Percentiles rank a stretch among this genome's conserved stretches.
Conservation (phyloP, 192 early-diverging fungal species). For the Endogone sp. region DNA sequence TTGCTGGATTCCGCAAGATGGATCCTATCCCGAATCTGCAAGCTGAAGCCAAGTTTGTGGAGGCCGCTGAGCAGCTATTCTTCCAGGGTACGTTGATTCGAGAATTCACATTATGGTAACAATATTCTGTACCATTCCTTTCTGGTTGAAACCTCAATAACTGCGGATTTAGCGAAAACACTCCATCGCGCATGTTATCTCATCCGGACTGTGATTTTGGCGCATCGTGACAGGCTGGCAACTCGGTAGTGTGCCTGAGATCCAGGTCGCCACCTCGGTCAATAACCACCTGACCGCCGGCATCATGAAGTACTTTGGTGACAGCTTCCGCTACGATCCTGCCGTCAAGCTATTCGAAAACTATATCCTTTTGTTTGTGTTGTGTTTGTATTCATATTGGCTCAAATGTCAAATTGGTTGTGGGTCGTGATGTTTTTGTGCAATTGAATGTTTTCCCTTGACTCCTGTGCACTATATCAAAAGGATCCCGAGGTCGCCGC, state of each 20-base stretch:
- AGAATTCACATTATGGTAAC: not conserved
- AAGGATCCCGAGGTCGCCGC: slow-evolving; percentile 90
- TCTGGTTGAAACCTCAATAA: too few species aligned
- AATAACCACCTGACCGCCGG: slow-evolving; percentile 89
- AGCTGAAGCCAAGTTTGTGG: slow-evolving; percentile 79
- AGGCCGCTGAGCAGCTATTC: slow-evolving; percentile 77
- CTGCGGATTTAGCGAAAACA: too few species aligned
- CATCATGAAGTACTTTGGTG: slow-evolving; percentile 85
- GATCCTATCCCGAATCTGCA: slow-evolving; percentile 76
- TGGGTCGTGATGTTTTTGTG: slow-evolving; percentile 15
- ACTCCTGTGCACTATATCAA: slow-evolving; percentile 37
- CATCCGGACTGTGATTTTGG: too few species aligned
- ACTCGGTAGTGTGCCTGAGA: slow-evolving; percentile 88
- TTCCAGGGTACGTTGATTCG: slow-evolving; percentile 56
- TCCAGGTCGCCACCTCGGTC: slow-evolving; percentile 89
- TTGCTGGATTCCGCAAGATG: slow-evolving; percentile 86
- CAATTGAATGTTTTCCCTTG: too few species aligned
- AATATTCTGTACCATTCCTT: too few species aligned
- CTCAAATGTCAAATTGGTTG: slow-evolving; percentile 15
- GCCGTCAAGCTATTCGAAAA: slow-evolving; percentile 82
- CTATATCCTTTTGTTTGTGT: slow-evolving; percentile 30
- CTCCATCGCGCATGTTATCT: too few species aligned
- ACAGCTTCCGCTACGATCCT: slow-evolving; percentile 74
- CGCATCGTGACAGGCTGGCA: slow-evolving; percentile 81
- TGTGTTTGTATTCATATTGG: slow-evolving; percentile 26